Base-by-base conservation (phyloP, 1,284 basidiomycete genomes). In the Ceratobasidium sp. region DNA sequence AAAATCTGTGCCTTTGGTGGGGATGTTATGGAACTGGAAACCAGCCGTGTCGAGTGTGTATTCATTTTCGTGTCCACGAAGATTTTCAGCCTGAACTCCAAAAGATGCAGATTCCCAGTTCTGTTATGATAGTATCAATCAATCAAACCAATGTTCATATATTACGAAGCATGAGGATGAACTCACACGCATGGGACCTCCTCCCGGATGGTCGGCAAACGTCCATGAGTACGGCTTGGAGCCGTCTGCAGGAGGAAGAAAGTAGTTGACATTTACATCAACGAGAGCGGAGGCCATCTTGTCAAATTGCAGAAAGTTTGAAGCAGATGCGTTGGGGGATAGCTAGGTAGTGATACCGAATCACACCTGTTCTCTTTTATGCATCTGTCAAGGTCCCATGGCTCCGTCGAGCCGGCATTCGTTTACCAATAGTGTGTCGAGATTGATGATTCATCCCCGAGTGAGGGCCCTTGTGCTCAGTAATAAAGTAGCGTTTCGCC, bases 1-100 rank as follows among this genome's bases (percentile, higher is more conserved):
- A 71, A 77, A 78, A 6, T 76, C 74, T 34, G 74, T 71, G 21
- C 74, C 76, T 10, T 76, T 74, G 76, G 86, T 87, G 0, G 80
- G 78, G 28, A 79, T 77, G 1, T 81, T 79, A 74, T 79, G 81
- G 73, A 83, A 85, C 76, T 87, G 85, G 79, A 89, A 90, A 0
- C 88, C 88, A 3, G 86, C 79, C 2, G 79, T 84, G 73, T 89
- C 88, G 26, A 89, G 82, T 1, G 81, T 80, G 32, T 82, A 81
- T 0, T 79, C 76, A 65, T 81, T 18, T 76, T 88, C 85, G 73
- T 84, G 85, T 2, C 86, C 87, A 23, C 88, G 83, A 18, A 88
- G 62, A 76, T 89, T 87, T 78, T 88, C 85, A 73, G 90, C 83
- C 21, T 82, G 72, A 0, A 85, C 80, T 0, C 80, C 43, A 58